Evolutionary conservation across 2,329 filamentous ascomycete species (phyloP), one percentile per base, ranked within the genome.

Genomic region (Diaporthe longicolla): DNA sequence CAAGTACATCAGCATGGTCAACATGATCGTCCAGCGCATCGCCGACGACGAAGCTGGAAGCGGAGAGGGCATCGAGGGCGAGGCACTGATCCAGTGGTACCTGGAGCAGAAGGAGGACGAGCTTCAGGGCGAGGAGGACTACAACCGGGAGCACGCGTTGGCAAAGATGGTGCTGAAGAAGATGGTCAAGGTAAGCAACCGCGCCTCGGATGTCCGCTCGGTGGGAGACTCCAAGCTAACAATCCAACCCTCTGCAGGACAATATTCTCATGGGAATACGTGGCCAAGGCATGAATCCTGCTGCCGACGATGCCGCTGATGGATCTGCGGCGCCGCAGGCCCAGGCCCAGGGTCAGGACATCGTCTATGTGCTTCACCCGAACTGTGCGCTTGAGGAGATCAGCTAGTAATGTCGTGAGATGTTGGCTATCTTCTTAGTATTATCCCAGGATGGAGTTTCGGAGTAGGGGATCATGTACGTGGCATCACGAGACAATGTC

Each of bases 1-100:
- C 80, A 97, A 97, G 83, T 99, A 97, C 84, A 94, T 96, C 82
- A 89, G 90, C 80, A 98, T 98, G 82, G 90, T 98, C 74, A 98
- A 97, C 82, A 84, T 94, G 79, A 87, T 99, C 61, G 94, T 98
- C 40, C 90, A 92, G 77, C 91, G 93, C 32, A 91, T 99, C 79
- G 94, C 93, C 78, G 93, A 96, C 72, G 95, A 97, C 79, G 95
- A 98, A 83, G 83, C 88, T 48, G 88, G 86, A 15, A 90, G 87
- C 0, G 94, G 94, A 54, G 94, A 98, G 78, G 97, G 97, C 73
- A 92, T 98, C 15, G 93, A 95, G 75, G 92, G 94, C 77, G 93
- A 97, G 70, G 92, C 93, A 58, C 87, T 99, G 43, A 84, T 97
- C 43, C 85, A 94, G 68, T 98, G 95, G 95, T 99, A 98, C 82